A percentile compares a stretch with the other conserved stretches of the same genome.
Conservation (phyloP, 257 asterid species). For the Haberlea rhodopensis region DNA sequence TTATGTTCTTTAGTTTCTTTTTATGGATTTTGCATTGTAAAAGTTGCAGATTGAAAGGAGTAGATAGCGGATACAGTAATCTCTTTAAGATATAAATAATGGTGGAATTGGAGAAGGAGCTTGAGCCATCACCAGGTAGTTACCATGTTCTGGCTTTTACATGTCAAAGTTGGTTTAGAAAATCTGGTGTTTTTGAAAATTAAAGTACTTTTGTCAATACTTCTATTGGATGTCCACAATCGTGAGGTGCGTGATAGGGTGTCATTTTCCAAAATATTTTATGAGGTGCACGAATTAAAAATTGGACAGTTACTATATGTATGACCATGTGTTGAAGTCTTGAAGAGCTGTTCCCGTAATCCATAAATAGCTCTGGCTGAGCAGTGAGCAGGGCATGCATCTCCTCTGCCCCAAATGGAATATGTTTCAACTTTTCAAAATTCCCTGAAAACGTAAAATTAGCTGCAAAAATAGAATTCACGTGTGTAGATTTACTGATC, state of each 20-base stretch:
- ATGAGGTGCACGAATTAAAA: background rate
- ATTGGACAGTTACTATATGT: background rate
- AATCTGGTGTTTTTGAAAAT: conserved; percentile 10
- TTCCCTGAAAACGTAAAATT: background rate
- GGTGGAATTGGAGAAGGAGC: conserved; percentile 58
- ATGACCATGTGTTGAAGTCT: background rate
- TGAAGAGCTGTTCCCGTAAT: background rate
- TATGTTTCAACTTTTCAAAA: no score
- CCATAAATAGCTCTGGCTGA: background rate
- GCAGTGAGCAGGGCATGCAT: background rate
- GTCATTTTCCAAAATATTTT: background rate
- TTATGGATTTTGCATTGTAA: background rate
- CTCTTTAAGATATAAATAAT: conserved; percentile 33
- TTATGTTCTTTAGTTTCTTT: background rate
- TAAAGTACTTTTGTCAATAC: conserved; percentile 10
- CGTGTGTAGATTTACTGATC: background rate
- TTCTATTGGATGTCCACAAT: conserved; percentile 9
- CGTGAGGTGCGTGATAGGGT: background rate
- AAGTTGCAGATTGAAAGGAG: background rate
- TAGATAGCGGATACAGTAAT: background rate
- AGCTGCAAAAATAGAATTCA: background rate
- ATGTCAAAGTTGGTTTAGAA: conserved; percentile 5
- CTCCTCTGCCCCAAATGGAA: background rate
- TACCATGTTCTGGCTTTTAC: conserved; percentile 17
- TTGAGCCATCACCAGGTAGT: conserved; percentile 44